Base-by-base conservation (phyloP, 306 rosid genomes). In the Vigna hirtella region DNA sequence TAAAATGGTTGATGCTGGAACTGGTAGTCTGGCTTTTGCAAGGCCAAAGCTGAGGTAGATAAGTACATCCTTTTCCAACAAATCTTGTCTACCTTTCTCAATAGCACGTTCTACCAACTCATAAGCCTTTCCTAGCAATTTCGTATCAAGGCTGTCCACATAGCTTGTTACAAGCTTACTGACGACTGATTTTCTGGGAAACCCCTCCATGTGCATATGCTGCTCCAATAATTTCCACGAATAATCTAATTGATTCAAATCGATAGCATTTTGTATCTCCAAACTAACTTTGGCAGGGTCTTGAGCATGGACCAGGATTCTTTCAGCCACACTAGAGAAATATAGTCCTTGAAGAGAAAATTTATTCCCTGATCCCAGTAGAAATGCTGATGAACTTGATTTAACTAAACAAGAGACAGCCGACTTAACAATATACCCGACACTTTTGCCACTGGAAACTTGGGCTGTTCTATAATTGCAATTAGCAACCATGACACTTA, bases 181-280 rank as follows among this genome's bases (percentile, higher is more conserved):
- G 81, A 94, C 74, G 58, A 91, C 82, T 73, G 89, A 90, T 81
- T 89, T 94, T 82, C 96, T 86, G 34, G 96, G 96, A 76, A 91
- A 91, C 9, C 98, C 98, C 52, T 89, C 94, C 88, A 90, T 82
- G 66, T 85, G 86, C 89, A 90, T 79, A 84, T 90, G 93, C 78
- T 85, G 94, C 82, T 91, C 87, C 73, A 87, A 85, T 69, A 94
- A 89, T 72, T 86, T 89, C 97, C 97, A 94, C 20, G 88, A 84
- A 85, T 89, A 86, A 32, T 84, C 82, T 57, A 89, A 86, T 72
- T 85, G 88, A 73, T 76, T 67, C 36, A 70, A 93, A 7, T 53
- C 56, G 18, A 94, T 79, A 69, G 94, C 89, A 65, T 83, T 76
- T 56, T 87, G 84, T 79, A 91, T 89, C 38, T 94, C 96, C 61